Percentiles rank a stretch among this genome's conserved stretches.
phyloP scores from a whole-genome alignment of 345 rosid genomes.

The Viola odorata region DNA sequence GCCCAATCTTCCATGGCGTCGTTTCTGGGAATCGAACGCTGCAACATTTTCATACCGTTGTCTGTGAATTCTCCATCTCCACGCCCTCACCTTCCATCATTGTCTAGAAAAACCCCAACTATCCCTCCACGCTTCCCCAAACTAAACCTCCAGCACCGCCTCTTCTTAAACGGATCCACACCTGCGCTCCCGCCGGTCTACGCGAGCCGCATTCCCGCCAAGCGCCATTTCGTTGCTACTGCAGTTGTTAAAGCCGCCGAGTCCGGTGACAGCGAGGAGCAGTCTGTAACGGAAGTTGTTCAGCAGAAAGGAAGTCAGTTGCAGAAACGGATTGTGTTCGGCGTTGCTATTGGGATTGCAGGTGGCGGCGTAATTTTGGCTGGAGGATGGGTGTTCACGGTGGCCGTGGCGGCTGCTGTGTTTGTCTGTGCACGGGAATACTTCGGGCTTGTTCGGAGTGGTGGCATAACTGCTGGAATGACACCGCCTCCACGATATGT shows the following conservation, averaged over 20 bases:
- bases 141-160: neutral
- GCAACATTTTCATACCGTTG: neutral
- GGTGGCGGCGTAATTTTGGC: conserved; percentile 74
- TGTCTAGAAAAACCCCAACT: neutral
- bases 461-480: conserved; percentile 84
- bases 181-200: neutral
- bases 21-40: neutral
- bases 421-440: conserved; percentile 76
- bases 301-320: neutral
- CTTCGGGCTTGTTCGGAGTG: conserved; percentile 79
- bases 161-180: neutral
- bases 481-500: conserved; percentile 94
- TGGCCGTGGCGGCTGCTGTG: conserved; percentile 56
- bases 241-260: neutral
- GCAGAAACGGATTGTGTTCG: neutral
- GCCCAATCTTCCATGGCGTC: neutral
- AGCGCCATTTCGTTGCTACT: neutral
- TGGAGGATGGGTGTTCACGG: conserved; percentile 82
- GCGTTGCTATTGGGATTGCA: conserved; percentile 6
- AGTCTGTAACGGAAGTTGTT: neutral
- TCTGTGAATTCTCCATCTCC: neutral
- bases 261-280: neutral
- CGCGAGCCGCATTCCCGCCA: neutral
- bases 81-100: neutral
- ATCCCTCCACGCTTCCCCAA: neutral